phyloP scores from a whole-genome alignment of 1,139 yeast genomes.

The Debaryomycetaceae sp. region DNA sequence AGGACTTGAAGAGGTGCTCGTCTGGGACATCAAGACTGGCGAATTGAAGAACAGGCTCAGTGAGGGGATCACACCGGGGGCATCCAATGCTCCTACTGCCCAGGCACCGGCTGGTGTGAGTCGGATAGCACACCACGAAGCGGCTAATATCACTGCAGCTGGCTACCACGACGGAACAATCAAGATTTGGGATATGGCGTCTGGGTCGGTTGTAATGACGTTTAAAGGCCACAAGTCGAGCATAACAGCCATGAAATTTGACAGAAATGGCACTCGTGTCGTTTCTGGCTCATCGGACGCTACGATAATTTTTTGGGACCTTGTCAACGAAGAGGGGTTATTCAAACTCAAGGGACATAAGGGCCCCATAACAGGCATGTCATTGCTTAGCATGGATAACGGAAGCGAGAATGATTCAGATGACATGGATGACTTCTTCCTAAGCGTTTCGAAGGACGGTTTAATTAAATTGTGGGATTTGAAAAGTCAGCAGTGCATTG shows the following conservation, averaged over 20 bases:
- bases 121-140: constrained; percentile 53
- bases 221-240: constrained; percentile 88
- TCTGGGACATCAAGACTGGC: constrained; percentile 94
- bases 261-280: constrained; percentile 75
- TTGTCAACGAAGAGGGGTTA: constrained; percentile 87
- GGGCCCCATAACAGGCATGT: constrained; percentile 77
- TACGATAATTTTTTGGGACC: constrained; percentile 86
- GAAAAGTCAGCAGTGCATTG: constrained; percentile 83
- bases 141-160: constrained; percentile 72
- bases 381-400: constrained; percentile 30
- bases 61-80: constrained; percentile 73
- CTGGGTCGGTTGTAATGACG: constrained; percentile 70
- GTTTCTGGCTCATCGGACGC: constrained; percentile 88
- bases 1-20: constrained; percentile 78
- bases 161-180: constrained; percentile 89
- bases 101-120: constrained; percentile 64
- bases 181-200: constrained; percentile 87
- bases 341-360: constrained; percentile 86
- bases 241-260: constrained; percentile 66
- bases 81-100: constrained; percentile 60
- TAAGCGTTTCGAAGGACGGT: constrained; percentile 86
- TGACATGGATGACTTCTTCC: constrained; percentile 62
- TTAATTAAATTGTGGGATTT: constrained; percentile 90
- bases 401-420: constrained; percentile 36
- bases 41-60: constrained; percentile 55